Base-by-base conservation (phyloP, 768 basidiomycete species). In the Solioccasus polychromus region DNA sequence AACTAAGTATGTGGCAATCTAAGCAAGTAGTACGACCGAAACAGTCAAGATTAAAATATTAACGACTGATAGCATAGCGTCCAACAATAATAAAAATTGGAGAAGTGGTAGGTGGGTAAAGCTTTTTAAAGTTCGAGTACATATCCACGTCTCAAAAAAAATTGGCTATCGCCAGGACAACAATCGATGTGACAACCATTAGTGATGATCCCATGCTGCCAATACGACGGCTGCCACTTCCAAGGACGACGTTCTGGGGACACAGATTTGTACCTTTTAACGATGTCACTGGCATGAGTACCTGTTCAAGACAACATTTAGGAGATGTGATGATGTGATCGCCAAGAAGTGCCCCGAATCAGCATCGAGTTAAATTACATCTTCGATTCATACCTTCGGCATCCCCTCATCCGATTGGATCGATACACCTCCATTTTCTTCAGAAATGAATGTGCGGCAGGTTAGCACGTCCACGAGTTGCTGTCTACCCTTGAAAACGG, bases 401-500 rank as follows among this genome's bases (percentile, higher is more conserved):
- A 71, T 68, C 22, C 80, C 80, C 37, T 55, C 62, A 20, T 62
- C 54, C 15, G 72, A 71, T 18, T 47, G 51, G 10, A 74, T 64
- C 22, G 46, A 58, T 40, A 80, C 58, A 11, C 69, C 71, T 5
- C 78, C 81, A 19, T 67, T 63, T 5, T 58, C 55, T 44, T 67
- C 69, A 8, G 71, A 68, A 2, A 50, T 52, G 23, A 73, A 53
- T 36, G 52, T 57, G 20, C 51, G 65, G 57, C 82, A 84, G 8
- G 72, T 75, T 24, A 83, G 53, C 22, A 78, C 70, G 48, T 84
- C 79, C 25, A 83, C 70, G 8, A 84, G 65, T 25, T 41, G 58
- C 53, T 76, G 71, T 41, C 68, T 64, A 1, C 61, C 53, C 19
- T 59, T 47, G 65, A 73, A 81, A 9, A 68, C 64, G 2, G 70